phyloP scores from a whole-genome alignment of 768 basidiomycete species.

The Coprinellus aureogranulatus region DNA sequence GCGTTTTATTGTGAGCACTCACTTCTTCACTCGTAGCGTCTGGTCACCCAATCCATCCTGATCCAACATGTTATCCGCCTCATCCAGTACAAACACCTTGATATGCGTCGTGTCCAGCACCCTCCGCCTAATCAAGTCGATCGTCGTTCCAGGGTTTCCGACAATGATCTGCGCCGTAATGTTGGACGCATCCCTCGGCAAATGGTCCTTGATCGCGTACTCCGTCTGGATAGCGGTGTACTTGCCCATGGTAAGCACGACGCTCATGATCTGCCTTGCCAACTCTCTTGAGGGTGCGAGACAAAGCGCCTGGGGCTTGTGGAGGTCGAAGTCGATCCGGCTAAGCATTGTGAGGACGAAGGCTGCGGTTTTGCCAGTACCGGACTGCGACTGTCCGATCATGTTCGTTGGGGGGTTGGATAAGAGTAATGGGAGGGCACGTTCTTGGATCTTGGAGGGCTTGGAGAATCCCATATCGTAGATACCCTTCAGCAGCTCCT shows the following conservation, averaged over 20 bases:
- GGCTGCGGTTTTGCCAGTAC: constrained; percentile 98
- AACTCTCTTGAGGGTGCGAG: constrained; percentile 97
- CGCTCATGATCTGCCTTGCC: constrained; percentile 96
- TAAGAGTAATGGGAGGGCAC: constrained; percentile 88
- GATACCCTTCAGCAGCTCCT: constrained; percentile 88
- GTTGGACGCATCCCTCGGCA: constrained; percentile 59
- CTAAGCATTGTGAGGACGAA: constrained; percentile 98
- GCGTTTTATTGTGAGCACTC: constrained; percentile 19
- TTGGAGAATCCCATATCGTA: constrained; percentile 96
- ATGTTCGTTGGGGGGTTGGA: constrained; percentile 94
- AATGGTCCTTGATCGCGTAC: constrained; percentile 90
- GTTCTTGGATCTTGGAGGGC: constrained; percentile 98
- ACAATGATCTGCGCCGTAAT: constrained; percentile 90
- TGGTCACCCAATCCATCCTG: constrained; percentile 93
- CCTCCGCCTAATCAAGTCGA: constrained; percentile 74
- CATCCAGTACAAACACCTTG: constrained; percentile 93
- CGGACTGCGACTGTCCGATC: constrained; percentile 99
- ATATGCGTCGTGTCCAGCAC: constrained; percentile 73
- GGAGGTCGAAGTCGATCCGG: constrained; percentile 79
- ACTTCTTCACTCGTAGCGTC: constrained; percentile 93
- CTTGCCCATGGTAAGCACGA: constrained; percentile 91
- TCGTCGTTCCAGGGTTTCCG: constrained; percentile 94
- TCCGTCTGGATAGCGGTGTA: constrained; percentile 91
- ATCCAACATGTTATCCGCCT: constrained; percentile 99
- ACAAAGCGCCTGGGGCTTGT: constrained; percentile 93